Evolutionary conservation across 2,329 filamentous ascomycete species (phyloP).

Genomic region (Hawksworthiomyces lignivorus): DNA sequence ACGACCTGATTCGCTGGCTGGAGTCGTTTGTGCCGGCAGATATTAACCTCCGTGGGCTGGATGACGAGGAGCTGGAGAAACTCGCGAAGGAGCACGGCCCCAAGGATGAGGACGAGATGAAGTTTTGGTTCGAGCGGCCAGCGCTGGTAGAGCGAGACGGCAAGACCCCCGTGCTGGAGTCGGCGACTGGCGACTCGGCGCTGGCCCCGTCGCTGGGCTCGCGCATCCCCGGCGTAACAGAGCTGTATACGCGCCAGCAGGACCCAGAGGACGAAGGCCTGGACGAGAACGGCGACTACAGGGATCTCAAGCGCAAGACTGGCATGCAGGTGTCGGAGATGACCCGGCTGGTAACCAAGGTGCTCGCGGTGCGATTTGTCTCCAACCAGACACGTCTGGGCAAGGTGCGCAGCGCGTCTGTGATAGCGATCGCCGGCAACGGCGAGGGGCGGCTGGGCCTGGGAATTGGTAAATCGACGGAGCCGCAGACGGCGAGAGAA

Average conservation of each 20-base stretch:
- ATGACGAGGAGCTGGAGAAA: conserved; percentile 17
- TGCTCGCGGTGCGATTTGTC: conserved; percentile 66
- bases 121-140: conserved; percentile 28
- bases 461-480: conserved; percentile 81
- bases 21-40: conserved; percentile 25
- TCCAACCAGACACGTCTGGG: conserved; percentile 93
- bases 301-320: conserved; percentile 46
- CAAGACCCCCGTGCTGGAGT: conserved; percentile 6
- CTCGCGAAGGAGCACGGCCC: conserved; percentile 24
- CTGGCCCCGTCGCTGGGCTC: conserved; percentile 42
- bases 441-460: conserved; percentile 77
- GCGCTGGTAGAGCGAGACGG: conserved; percentile 26
- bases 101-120: conserved; percentile 22
- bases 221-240: conserved; percentile 45
- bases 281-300: conserved; percentile 43
- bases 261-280: conserved; percentile 43
- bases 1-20: conserved; percentile 46
- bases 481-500: conserved; percentile 55
- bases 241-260: conserved; percentile 39
- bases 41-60: conserved; percentile 19
- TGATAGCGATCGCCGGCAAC: conserved; percentile 79
- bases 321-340: conserved; percentile 47
- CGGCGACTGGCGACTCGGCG: conserved; percentile 31
- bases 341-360: conserved; percentile 55
- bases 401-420: conserved; percentile 73